Conservation (phyloP, 1,284 basidiomycete species). For the Cryptococcus sp. region DNA sequence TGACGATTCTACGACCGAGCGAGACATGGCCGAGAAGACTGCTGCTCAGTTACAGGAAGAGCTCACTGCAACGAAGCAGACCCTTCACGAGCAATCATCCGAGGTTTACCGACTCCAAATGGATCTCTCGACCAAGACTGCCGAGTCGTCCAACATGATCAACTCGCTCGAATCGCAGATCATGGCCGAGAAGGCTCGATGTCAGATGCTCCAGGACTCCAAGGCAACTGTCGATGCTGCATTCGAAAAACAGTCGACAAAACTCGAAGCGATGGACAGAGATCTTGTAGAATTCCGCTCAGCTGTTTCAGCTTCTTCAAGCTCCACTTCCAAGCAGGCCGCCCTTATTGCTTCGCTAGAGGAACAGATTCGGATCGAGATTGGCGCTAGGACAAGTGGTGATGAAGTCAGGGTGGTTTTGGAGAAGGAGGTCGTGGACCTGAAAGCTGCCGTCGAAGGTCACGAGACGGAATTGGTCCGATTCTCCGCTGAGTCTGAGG, state of each 20-base stretch:
- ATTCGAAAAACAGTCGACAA: conserved; percentile 11
- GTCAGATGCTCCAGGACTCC: not conserved
- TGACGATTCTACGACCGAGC: not conserved
- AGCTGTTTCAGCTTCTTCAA: not conserved
- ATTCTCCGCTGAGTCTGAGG: conserved; percentile 2
- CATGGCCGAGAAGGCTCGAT: not conserved
- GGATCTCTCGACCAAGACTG: not conserved
- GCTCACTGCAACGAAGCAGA: not conserved
- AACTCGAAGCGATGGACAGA: not conserved
- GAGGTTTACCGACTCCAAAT: conserved; percentile 1
- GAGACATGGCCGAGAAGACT: not conserved
- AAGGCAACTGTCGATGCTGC: conserved; percentile 2
- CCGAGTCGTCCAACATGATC: conserved; percentile 7
- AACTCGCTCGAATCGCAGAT: not conserved
- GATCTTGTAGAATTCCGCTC: no score
- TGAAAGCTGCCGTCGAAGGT: not conserved
- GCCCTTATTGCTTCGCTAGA: conserved; percentile 6
- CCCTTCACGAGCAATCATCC: not conserved
- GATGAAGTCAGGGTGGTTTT: not conserved
- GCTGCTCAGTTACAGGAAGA: not conserved
- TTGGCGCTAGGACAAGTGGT: not conserved
- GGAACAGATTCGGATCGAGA: not conserved
- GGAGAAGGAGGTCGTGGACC: conserved; percentile 2
- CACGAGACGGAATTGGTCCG: not conserved
- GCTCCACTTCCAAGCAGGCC: not conserved